Base-by-base conservation (phyloP, 495 filamentous ascomycete species). In the Xylaria grammica region DNA sequence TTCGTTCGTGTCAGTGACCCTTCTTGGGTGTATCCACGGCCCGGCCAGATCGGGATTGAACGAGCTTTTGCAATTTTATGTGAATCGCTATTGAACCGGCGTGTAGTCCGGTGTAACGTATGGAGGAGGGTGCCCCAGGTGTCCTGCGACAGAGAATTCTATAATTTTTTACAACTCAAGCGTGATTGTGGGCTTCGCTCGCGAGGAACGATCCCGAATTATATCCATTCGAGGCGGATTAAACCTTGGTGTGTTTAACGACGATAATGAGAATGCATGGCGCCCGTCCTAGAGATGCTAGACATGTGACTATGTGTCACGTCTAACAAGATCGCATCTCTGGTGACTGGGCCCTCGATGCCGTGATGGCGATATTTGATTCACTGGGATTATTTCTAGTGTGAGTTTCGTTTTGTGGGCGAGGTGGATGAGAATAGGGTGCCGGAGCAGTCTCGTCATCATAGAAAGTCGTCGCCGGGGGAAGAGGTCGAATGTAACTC, bases 391-490 rank as follows among this genome's bases (percentile, higher is more conserved):
- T 27, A 4, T 36, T 42, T 5, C 15, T 3, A n/a, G 27, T 17
- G 30, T 36, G 10, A 3, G 10, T 20, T 3, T 9, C 17, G 3
- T 48, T 10, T 17, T 59, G 13, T n/a, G 53, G 24, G 15, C 36
- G 40, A 26, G 34, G 19, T 10, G 36, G 48, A 29, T 60, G 49
- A 46, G 51, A 53, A 46, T 52, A 53, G 13, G 62, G 65, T 9
- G 51, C 29, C 3, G 60, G 50, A 52, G 40, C 34, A 11, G 63
- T 64, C n/a, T 64, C n/a, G 45, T 65, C 61, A 26, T 54, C 53
- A 44, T 48, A 65, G 15, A 65, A 17, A 2, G 42, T 58, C 24
- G 44, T 58, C 17, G 62, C 46, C 3, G 60, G 29, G 30, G 46
- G 60, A 11, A 59, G 60, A 2, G 45, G 42, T 34, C 57, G 52